A percentile compares a stretch with the other conserved stretches of the same genome.
Evolutionary conservation across 176 grass and related monocot species (phyloP).

Genomic region (Eleusine indica): DNA sequence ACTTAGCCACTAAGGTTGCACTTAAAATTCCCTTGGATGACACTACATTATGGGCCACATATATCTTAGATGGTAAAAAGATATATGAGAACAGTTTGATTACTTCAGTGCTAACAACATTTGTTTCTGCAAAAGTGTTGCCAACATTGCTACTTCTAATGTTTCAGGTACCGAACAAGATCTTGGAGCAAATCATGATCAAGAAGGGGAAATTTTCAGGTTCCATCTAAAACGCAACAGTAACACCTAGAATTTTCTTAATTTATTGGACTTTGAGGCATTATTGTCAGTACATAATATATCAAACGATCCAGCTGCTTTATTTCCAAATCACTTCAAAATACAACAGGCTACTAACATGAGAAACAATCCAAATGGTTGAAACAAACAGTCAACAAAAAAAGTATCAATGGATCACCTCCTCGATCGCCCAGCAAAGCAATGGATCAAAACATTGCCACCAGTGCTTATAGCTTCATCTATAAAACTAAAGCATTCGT

Average conservation of each 20-base stretch:
- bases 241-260: not conserved
- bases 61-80: not conserved
- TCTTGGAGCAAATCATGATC: not conserved
- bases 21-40: not conserved
- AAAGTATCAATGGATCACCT: constrained; percentile 53
- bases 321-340: not conserved
- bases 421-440: constrained; percentile 93
- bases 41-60: not conserved
- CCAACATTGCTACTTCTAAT: not conserved
- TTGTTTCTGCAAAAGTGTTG: not conserved
- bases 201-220: not conserved
- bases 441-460: constrained; percentile 83
- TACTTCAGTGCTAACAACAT: not conserved
- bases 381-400: not conserved
- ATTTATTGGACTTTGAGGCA: not conserved
- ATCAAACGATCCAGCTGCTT: not conserved
- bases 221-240: not conserved
- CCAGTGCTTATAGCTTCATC: constrained; percentile 71
- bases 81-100: not conserved
- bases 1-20: not conserved
- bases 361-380: constrained; percentile 16
- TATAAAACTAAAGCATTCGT: constrained; percentile 87
- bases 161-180: not conserved
- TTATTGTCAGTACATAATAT: constrained; percentile 6
- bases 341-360: not conserved